Evolutionary conservation across 2,329 filamentous ascomycete species (phyloP), one percentile per base, ranked within the genome.

Genomic region (Byssochlamys sp.): DNA sequence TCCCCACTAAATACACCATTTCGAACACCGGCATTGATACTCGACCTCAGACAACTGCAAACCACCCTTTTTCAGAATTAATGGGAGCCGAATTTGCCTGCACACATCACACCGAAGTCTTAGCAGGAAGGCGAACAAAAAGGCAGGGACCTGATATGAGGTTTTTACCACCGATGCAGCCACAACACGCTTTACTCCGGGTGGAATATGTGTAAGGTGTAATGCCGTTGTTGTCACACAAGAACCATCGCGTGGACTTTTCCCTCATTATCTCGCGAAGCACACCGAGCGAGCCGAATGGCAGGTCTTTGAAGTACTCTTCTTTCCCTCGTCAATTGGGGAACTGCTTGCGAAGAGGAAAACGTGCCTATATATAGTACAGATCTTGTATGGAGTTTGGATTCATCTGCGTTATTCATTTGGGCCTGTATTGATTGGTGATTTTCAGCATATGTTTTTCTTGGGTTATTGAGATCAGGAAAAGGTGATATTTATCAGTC

Each of bases 121-220:
- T 28, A 29, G 26, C n/a, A 31, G 14, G 28, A 28, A 35, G 27
- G 14, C 4, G n/a, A 19, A 31, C 7, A 19, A 5, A 51, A 9
- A 24, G 49, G 24, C 49, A 51, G 53, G 33, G 53, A 29, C 33
- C 53, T 55, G 53, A 55, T 55, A 35, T 55, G 53, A 55, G 53
- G 51, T 57, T 59, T 56, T 53, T 53, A 53, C 51, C 49, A 57
- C 35, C 28, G 45, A 57, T 53, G 55, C 50, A 45, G 49, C 27
- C 10, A 28, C 24, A 51, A 19, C n/a, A 45, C 52, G 4, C 19
- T 25, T 31, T 54, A 54, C 52, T 11, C 19, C 24, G 14, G n/a
- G 39, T 45, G 39, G 39, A 45, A 19, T 45, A 45, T 19, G 35
- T 45, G 14, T 9, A 7, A 45, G 39, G 19, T 19, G 39, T 45